These are phyloP conservation scores for Russula abietina DNA, from an alignment of 768 basidiomycete species.

Conservation along the genomic window DNA sequence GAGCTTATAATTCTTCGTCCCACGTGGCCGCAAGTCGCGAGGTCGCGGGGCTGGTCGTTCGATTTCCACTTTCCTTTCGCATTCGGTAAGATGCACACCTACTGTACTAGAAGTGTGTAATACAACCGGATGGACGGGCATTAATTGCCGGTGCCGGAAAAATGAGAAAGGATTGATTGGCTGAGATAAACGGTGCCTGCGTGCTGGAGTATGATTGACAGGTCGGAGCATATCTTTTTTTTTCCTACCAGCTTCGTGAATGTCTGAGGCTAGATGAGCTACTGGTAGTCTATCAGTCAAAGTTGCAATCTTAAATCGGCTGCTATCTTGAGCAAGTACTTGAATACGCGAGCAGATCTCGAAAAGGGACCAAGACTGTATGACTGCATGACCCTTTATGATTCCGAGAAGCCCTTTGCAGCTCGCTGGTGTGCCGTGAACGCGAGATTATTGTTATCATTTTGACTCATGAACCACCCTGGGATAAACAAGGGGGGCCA, in stretches of 20 bases:
- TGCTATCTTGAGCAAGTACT: background rate
- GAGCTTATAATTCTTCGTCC: background rate
- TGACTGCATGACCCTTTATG: background rate
- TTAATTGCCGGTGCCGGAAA: background rate
- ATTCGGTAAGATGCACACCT: too few species aligned
- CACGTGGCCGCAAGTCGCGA: too few species aligned
- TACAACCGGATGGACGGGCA: too few species aligned
- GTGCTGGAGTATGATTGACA: background rate
- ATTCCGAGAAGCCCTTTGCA: background rate
- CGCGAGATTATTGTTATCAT: too few species aligned
- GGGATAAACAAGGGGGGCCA: too few species aligned
- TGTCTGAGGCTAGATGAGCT: too few species aligned
- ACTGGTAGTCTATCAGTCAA: background rate
- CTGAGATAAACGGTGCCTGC: background rate
- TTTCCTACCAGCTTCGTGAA: background rate
- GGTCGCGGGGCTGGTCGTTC: too few species aligned
- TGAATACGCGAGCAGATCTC: background rate
- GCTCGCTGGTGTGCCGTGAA: background rate
- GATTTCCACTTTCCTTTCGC: too few species aligned
- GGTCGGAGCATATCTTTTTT: background rate
- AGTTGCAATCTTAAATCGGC: background rate
- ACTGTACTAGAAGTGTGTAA: too few species aligned
- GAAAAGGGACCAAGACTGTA: background rate
- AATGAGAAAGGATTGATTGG: background rate
- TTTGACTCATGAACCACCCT: too few species aligned